phyloP scores from a whole-genome alignment of 768 basidiomycete species.

The Panaeolus cyanescens region DNA sequence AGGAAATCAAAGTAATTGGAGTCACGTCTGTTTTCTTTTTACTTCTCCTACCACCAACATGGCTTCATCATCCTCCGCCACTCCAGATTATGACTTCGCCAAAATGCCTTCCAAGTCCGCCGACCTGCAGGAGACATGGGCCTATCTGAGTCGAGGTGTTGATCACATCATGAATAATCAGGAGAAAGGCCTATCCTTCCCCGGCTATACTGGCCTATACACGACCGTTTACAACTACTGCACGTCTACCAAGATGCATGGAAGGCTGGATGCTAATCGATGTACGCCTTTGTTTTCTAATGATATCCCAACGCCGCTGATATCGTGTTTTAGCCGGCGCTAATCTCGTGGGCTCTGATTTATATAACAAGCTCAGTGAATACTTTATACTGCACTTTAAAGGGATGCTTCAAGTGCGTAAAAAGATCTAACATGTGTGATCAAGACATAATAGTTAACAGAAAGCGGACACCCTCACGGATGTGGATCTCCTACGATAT shows the following conservation, averaged over 20 bases:
- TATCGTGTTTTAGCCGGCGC: conserved; percentile 67
- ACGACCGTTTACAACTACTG: conserved; percentile 99
- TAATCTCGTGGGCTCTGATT: conserved; percentile 95
- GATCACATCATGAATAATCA: conserved; percentile 93
- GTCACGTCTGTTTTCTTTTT: conserved; percentile 18
- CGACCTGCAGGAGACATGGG: conserved; percentile 87
- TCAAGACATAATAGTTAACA: conserved; percentile 33
- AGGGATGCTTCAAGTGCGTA: conserved; percentile 53
- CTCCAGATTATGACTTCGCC: conserved; percentile 31
- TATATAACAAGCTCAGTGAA: conserved; percentile 90
- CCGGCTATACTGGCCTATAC: conserved; percentile 78
- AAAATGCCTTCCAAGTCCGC: conserved; percentile 67
- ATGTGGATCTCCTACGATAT: conserved; percentile 89
- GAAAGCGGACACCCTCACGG: conserved; percentile 81
- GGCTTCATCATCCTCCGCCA: conserved; percentile 28
- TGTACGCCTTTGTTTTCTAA: conserved; percentile 48
- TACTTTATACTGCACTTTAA: conserved; percentile 89
- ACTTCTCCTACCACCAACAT: conserved; percentile 32
- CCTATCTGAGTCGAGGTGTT: conserved; percentile 78
- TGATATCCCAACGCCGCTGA: conserved; percentile 39
- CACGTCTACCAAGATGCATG: conserved; percentile 85
- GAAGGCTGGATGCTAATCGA: conserved; percentile 61
- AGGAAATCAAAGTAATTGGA: conserved; percentile 16
- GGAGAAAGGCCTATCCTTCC: conserved; percentile 74
- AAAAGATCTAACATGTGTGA: neutral